Evolutionary conservation across 176 grass and related monocot species (phyloP), one percentile per base, ranked within the genome.

Genomic region (Urochloa ruziziensis): DNA sequence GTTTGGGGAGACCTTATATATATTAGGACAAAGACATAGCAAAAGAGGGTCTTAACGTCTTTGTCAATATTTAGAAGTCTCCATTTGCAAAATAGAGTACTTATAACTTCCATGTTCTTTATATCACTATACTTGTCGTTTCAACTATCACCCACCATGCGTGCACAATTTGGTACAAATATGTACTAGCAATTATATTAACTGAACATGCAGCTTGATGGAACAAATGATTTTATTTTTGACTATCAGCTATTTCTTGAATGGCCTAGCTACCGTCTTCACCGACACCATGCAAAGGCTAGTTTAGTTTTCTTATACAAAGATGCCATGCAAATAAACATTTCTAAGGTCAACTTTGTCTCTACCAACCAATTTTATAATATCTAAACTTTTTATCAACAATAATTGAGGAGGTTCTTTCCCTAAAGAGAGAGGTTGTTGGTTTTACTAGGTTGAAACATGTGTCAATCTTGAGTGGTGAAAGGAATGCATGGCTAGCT

Each of bases 291-390:
- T 82, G 79, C 65, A 78, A 27, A 59, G 33, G 65, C 58, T 34
- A 78, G 42, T 73, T 86, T 77, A 12, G 64, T 79, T 23, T 66
- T 30, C 8, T 27, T 68, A 56, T 60, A 23, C 10, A 82, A 82
- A 79, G 65, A 74, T 87, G 73, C 15, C 84, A 83, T 83, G 80
- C 84, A 86, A 37, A 79, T 16, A 82, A 78, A 73, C 23, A 78
- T 90, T 69, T 53, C 59, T 4, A 34, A 37, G 27, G 61, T 83
- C 89, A 83, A 83, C 74, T 83, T 86, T 61, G 67, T 87, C 60
- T 83, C 80, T 87, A 73, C 52, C 74, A 80, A 68, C 85, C 67
- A 74, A 83, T 80, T 83, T 1, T 75, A 83, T 87, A 83, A 58
- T 32, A 73, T 79, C 30, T 34, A 33, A 83, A 79, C 49, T 62